A percentile compares a stretch with the other conserved stretches of the same genome.
phyloP scores from a whole-genome alignment of 495 filamentous ascomycete genomes.

The Staphylotrichum tortipilum region DNA sequence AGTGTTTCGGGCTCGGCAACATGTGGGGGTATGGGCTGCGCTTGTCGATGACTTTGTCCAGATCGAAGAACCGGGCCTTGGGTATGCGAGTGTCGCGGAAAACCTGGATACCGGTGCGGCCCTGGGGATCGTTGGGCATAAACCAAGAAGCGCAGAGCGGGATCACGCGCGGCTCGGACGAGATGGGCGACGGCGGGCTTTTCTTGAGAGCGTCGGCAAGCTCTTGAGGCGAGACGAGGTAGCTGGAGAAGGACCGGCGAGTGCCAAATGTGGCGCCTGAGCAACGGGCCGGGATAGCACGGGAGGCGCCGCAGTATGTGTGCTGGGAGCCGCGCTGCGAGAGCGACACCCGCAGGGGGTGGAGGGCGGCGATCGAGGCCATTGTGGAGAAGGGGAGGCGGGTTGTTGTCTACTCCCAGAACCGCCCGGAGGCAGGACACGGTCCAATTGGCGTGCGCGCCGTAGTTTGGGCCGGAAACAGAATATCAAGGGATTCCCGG shows the following conservation, averaged over 20 bases:
- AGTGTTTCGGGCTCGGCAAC: slow-evolving; percentile 73
- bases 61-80: slow-evolving; percentile 87
- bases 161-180: slow-evolving; percentile 68
- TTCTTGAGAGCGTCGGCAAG: slow-evolving; percentile 70
- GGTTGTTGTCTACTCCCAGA: background rate
- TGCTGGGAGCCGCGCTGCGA: slow-evolving; percentile 18
- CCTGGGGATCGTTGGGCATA: slow-evolving; percentile 69
- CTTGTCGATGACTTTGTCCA: slow-evolving; percentile 82
- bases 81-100: slow-evolving; percentile 76
- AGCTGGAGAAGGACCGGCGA: slow-evolving; percentile 56
- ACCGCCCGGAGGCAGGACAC: background rate
- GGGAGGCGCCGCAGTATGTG: slow-evolving; percentile 11
- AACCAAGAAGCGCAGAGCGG: slow-evolving; percentile 94
- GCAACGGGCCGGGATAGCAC: slow-evolving; percentile 9
- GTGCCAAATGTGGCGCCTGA: background rate
- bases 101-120: slow-evolving; percentile 65
- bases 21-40: slow-evolving; percentile 91
- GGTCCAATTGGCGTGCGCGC: background rate
- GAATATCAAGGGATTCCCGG: background rate
- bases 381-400: slow-evolving; percentile 24
- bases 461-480: background rate
- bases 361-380: slow-evolving; percentile 29
- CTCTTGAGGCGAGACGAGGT: slow-evolving; percentile 77
- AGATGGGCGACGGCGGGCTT: slow-evolving; percentile 63
- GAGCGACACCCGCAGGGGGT: slow-evolving; percentile 30